Base-by-base conservation (phyloP, 768 basidiomycete species). In the Podaxis sp. region DNA sequence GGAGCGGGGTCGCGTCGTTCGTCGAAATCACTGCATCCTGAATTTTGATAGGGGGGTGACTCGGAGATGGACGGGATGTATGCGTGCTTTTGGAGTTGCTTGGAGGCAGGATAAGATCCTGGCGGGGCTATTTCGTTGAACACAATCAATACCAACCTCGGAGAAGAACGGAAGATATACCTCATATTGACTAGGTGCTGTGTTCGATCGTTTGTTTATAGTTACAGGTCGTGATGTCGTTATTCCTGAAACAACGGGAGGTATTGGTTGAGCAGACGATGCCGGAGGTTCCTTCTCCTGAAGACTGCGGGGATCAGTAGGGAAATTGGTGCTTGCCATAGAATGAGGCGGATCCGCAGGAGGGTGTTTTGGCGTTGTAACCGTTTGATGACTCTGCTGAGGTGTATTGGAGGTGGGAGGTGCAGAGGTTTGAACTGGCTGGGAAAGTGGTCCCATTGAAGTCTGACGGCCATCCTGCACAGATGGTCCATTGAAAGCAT, bases 51-150 rank as follows among this genome's bases (percentile, higher is more conserved):
- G 37, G 25, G 5, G n/a, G 33, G n/a, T 40, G 15, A 15, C 17
- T n/a, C 43, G 59, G 49, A 29, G 59, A 60, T 17, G 22, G 22
- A 22, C 59, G 51, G 17, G 59, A 17, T 43, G 51, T 41, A 22
- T 52, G 17, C 8, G 37, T 40, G 36, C 5, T 9, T 41, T 33
- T 60, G 4, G 24, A 15, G 13, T n/a, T 43, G n/a, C 9, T 12
- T 53, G 38, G 8, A 19, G 59, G 38, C 41, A 12, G 50, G 5
- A n/a, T 17, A 9, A 43, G 38, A 11, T 53, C 40, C n/a, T 22
- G 51, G 13, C n/a, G 51, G 40, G 25, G 38, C 59, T 60, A 22
- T 41, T 15, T 5, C 3, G 1, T 24, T 50, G 49, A 3, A 50
- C 22, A 15, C 12, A 22, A 15, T 29, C 19, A 41, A 38, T 37